A percentile compares a stretch with the other conserved stretches of the same genome.
Conservation (phyloP, 176 grass and related monocot species). For the Oryza officinalis region DNA sequence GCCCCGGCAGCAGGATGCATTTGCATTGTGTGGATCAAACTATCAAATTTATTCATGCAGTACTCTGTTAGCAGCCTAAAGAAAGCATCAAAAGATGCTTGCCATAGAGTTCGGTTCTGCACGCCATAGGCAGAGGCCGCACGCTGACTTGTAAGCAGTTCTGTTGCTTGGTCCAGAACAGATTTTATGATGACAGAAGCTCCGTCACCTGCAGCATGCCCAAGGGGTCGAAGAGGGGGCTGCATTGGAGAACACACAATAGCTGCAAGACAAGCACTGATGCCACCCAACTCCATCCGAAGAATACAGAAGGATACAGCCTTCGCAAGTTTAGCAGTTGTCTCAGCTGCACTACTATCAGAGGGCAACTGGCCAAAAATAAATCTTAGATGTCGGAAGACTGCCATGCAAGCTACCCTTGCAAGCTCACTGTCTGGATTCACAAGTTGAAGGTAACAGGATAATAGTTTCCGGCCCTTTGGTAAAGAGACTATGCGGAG, state of each 20-base stretch:
- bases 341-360: slow-evolving; percentile 48
- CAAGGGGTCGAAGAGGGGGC: slow-evolving; percentile 73
- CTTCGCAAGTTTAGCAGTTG: slow-evolving; percentile 52
- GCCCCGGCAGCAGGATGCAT: slow-evolving; percentile 34
- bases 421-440: slow-evolving; percentile 50
- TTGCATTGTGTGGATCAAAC: slow-evolving; percentile 48
- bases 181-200: slow-evolving; percentile 73
- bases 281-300: slow-evolving; percentile 65
- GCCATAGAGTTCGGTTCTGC: slow-evolving; percentile 63
- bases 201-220: slow-evolving; percentile 60
- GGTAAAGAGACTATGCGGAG: slow-evolving; percentile 77
- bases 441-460: slow-evolving; percentile 63
- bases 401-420: slow-evolving; percentile 71
- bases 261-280: slow-evolving; percentile 87
- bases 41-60: slow-evolving; percentile 70
- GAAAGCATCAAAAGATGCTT: slow-evolving; percentile 79
- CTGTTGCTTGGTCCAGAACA: slow-evolving; percentile 64
- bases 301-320: slow-evolving; percentile 47
- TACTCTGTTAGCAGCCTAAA: slow-evolving; percentile 69
- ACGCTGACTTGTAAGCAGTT: slow-evolving; percentile 58
- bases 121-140: slow-evolving; percentile 39
- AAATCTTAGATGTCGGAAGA: slow-evolving; percentile 75
- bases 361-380: slow-evolving; percentile 58
- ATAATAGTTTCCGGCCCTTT: slow-evolving; percentile 77
- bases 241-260: slow-evolving; percentile 74